These are phyloP conservation scores for Podaxis sp. DNA, from an alignment of 768 basidiomycete genomes.

Conservation along the genomic window DNA sequence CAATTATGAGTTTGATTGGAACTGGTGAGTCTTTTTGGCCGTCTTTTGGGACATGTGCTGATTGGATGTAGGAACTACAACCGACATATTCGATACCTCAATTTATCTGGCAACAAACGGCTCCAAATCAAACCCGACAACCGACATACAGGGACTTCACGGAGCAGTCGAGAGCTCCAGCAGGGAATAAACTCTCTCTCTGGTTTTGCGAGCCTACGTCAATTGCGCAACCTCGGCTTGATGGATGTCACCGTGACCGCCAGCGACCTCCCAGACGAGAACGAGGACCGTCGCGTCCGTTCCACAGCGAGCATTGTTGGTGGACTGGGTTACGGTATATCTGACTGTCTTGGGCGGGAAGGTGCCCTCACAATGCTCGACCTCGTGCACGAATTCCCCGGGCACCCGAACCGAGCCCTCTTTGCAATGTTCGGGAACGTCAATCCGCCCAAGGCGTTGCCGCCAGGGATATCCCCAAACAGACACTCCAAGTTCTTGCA, in stretches of 20 bases:
- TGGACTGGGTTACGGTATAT: constrained; percentile 94
- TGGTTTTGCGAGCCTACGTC: constrained; percentile 84
- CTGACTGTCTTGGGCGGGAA: constrained; percentile 82
- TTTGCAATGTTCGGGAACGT: constrained; percentile 96
- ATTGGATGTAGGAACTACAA: constrained; percentile 84
- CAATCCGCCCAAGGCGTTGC: constrained; percentile 41
- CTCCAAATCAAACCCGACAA: constrained; percentile 75
- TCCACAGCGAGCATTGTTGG: constrained; percentile 88
- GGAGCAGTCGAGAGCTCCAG: constrained; percentile 38
- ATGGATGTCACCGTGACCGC: constrained; percentile 92
- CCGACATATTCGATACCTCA: constrained; percentile 88
- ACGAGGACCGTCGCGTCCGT: constrained; percentile 86
- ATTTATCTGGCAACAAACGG: constrained; percentile 95
- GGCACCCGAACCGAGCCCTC: constrained; percentile 74
- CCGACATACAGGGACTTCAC: constrained; percentile 36
- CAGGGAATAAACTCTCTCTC: constrained; percentile 51
- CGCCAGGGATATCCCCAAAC: constrained; percentile 55
- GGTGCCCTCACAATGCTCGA: constrained; percentile 89
- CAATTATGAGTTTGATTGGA: constrained; percentile 99
- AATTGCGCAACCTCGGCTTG: constrained; percentile 88
- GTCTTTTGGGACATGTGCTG: not conserved
- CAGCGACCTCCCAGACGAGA: constrained; percentile 77
- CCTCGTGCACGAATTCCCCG: constrained; percentile 85
- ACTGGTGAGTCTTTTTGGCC: constrained; percentile 64
- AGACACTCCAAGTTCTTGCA: constrained; percentile 80